Conservation (phyloP, 768 basidiomycete genomes). For the Porphyrellus cyaneotinctus region DNA sequence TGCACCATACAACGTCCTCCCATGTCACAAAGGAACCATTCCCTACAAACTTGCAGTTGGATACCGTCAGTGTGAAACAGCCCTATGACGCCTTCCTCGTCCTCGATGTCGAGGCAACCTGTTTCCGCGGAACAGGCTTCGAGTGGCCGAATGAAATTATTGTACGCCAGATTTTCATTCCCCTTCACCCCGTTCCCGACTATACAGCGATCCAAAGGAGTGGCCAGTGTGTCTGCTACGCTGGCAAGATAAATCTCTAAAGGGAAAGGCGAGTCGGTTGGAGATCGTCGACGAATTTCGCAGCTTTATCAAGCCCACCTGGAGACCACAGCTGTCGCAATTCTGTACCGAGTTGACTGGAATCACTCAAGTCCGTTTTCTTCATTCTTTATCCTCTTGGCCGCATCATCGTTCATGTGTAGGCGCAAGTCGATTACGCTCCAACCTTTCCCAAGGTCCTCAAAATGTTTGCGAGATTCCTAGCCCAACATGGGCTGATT, state of each 20-base stretch:
- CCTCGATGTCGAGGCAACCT: constrained; percentile 88
- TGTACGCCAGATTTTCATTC: constrained; percentile 42
- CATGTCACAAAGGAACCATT: constrained; percentile 1
- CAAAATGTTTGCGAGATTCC: constrained; percentile 57
- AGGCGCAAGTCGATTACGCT: constrained; percentile 79
- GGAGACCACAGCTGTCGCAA: constrained; percentile 72
- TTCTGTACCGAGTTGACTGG: constrained; percentile 90
- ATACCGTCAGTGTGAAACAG: constrained; percentile 32
- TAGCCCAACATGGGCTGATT: constrained; percentile 68
- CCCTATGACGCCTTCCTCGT: constrained; percentile 79
- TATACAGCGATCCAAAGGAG: constrained; percentile 51
- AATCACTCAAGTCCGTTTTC: constrained; percentile 76
- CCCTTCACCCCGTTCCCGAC: constrained; percentile 10
- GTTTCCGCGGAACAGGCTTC: constrained; percentile 58
- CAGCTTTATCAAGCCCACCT: constrained; percentile 83
- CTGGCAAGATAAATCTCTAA: constrained; percentile 64
- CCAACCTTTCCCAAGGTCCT: constrained; percentile 73
- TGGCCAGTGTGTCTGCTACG: constrained; percentile 87
- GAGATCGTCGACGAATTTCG: constrained; percentile 80
- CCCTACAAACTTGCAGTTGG: constrained; percentile 6
- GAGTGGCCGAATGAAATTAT: constrained; percentile 96
- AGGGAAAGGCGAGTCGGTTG: constrained; percentile 51
- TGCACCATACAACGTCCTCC: not conserved
- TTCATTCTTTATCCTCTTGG: not conserved
- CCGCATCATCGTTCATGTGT: constrained; percentile 10